Conservation (phyloP, 75 land plant genomes). For the Pinus tabuliformis region DNA sequence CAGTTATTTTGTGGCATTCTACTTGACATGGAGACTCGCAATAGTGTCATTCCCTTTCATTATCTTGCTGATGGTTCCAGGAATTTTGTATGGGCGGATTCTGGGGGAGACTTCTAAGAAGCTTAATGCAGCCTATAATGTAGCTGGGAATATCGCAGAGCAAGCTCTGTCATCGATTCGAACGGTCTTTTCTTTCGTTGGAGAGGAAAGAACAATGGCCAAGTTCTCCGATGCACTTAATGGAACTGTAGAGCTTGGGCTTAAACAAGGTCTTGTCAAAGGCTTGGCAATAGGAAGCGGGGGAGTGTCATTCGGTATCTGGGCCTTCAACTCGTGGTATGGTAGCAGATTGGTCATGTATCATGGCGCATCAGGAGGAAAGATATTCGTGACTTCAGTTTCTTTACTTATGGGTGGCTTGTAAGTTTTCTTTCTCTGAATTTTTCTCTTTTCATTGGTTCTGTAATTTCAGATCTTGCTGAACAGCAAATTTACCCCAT, state of each 20-base stretch:
- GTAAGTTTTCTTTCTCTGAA: slow-evolving; percentile 12
- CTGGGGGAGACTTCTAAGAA: slow-evolving; percentile 20
- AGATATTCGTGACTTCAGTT: slow-evolving; percentile 26
- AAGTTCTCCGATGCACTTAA: slow-evolving; percentile 29
- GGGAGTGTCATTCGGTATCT: slow-evolving; percentile 36
- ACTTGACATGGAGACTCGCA: slow-evolving; percentile 46
- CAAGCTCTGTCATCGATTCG: slow-evolving; percentile 55
- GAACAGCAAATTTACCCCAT: too few species aligned
- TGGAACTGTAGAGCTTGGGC: slow-evolving; percentile 29
- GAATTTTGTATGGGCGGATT: slow-evolving; percentile 34
- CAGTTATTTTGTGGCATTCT: slow-evolving; percentile 21
- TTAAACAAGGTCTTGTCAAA: slow-evolving; percentile 46
- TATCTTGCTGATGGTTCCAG: slow-evolving; percentile 44
- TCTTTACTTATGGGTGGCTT: slow-evolving; percentile 37
- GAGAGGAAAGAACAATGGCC: slow-evolving; percentile 27
- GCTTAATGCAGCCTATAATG: slow-evolving; percentile 25
- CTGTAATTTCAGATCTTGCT: too few species aligned
- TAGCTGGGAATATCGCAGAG: slow-evolving; percentile 48
- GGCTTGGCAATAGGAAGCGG: slow-evolving; percentile 49
- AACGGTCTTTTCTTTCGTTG: slow-evolving; percentile 59
- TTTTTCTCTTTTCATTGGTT: too few species aligned
- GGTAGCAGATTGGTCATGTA: slow-evolving; percentile 29
- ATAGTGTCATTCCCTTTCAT: slow-evolving; percentile 30
- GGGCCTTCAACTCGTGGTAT: slow-evolving; percentile 47
- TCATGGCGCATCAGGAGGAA: slow-evolving; percentile 27